These are phyloP conservation scores for Rhizopogon parksii DNA, from an alignment of 1,284 basidiomycete species.

Conservation along the genomic window DNA sequence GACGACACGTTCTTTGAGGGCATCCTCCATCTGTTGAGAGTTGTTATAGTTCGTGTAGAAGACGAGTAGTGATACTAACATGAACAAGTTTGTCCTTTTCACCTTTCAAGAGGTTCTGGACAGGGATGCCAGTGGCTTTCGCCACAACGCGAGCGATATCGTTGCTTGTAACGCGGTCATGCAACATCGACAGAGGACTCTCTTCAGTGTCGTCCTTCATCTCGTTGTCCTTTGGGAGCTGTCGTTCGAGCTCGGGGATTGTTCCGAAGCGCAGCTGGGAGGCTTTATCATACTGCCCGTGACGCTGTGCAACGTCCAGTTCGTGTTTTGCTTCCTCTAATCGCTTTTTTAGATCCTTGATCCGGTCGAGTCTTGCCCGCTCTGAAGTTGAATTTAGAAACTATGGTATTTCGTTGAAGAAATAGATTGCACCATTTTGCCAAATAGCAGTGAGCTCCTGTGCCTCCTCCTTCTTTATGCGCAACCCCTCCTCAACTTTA, in stretches of 20 bases:
- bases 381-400: conserved; percentile 36
- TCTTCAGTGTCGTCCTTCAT: conserved; percentile 37
- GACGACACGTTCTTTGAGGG: conserved; percentile 69
- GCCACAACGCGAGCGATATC: conserved; percentile 88
- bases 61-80: conserved; percentile 37
- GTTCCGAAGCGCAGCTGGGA: conserved; percentile 77
- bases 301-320: conserved; percentile 82
- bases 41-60: conserved; percentile 8
- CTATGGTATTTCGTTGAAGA: neutral
- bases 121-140: conserved; percentile 89
- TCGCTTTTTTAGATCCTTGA: conserved; percentile 72
- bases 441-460: conserved; percentile 61
- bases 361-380: conserved; percentile 65
- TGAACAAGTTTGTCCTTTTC: conserved; percentile 89
- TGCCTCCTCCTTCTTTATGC: conserved; percentile 56
- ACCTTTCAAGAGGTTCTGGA: conserved; percentile 82
- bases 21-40: conserved; percentile 74
- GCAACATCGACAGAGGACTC: conserved; percentile 58
- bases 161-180: conserved; percentile 82
- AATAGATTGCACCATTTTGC: conserved; percentile 51
- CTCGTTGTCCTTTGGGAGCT: conserved; percentile 59
- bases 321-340: conserved; percentile 84
- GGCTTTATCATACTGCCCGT: conserved; percentile 78
- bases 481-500: conserved; percentile 62
- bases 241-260: conserved; percentile 75